These are phyloP conservation scores for Penicillium subrubescens DNA, from an alignment of 495 filamentous ascomycete species.

Conservation along the genomic window DNA sequence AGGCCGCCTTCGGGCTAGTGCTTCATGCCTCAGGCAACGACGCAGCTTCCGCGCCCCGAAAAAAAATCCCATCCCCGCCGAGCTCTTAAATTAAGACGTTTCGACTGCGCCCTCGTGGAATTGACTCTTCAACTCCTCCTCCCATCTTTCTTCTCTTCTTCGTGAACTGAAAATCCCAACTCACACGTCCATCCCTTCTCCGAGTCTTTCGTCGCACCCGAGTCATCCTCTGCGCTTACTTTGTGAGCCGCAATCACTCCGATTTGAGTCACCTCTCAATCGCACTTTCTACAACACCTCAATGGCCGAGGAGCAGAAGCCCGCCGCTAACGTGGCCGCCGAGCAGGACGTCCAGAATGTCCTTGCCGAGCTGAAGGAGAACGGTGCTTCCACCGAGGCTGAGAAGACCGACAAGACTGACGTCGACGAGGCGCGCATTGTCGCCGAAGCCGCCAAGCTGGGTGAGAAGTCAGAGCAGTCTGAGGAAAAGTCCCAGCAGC, in stretches of 20 bases:
- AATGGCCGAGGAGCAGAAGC: conserved; percentile 50
- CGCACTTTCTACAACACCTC: conserved; percentile 8
- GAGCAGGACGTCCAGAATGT: conserved; percentile 52
- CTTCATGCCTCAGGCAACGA: conserved; percentile 31
- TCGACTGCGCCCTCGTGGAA: not conserved
- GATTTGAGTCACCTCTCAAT: conserved; percentile 6
- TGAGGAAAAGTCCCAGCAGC: conserved; percentile 35
- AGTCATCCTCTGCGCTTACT: not conserved
- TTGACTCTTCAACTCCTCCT: not conserved
- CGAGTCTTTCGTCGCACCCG: not conserved
- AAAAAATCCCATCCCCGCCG: conserved; percentile 37
- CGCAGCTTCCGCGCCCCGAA: conserved; percentile 35
- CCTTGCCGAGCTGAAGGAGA: conserved; percentile 49
- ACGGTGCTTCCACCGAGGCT: conserved; percentile 13
- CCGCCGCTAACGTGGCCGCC: conserved; percentile 42
- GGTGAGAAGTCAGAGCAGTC: conserved; percentile 46
- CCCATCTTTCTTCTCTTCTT: not conserved
- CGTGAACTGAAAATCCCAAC: not conserved
- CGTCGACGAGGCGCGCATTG: conserved; percentile 47
- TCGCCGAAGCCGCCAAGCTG: conserved; percentile 48
- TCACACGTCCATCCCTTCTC: not conserved
- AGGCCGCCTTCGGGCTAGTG: conserved; percentile 12
- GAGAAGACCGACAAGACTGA: conserved; percentile 38
- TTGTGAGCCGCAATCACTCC: conserved; percentile 6
- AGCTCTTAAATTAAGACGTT: conserved; percentile 14